Evolutionary conservation across 495 filamentous ascomycete genomes (phyloP), one percentile per base, ranked within the genome.

Genomic region (Pseudotulostoma volvatum): DNA sequence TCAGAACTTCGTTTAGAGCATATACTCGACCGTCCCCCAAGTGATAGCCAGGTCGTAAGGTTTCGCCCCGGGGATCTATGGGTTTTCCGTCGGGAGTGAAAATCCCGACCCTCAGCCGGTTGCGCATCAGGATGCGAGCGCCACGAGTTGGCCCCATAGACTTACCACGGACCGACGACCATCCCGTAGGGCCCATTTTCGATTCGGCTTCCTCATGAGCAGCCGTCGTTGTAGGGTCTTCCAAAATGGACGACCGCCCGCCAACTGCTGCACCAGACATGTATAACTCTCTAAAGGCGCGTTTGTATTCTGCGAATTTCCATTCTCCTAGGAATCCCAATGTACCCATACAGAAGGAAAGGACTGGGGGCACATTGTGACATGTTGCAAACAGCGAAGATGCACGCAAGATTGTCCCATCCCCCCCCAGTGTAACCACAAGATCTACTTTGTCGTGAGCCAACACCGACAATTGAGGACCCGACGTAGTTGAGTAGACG

Each of bases 281-380:
- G 58, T 90, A 94, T 18, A 90, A 81, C 52, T 94, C 85, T 18
- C 84, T 68, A 60, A 90, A 93, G 0, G 88, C 90, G 17, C 80
- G 70, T 51, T 88, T 88, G 54, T 86, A 81, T 46, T 96, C 87
- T 8, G 66, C 63, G 55, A 95, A 95, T 45, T 85, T 88, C 86
- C 88, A 96, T 58, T 96, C 90, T 23, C 88, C 87, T 13, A 97
- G 63, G 44, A 97, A 97, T 0, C 90, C 90, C 1, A 97, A 61
- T 0, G 87, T 87, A 4, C 90, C 90, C 86, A 97, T 94, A 53
- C 84, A 88, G 57, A 97, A 97, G 8, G 79, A 80, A 16, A 97
- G 64, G n/a, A 96, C 78, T 0, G 92, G 90, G 0, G 90, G 90
- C 0, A 96, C 86, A 31, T 74, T 71, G 31, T 70, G 57, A 17